phyloP scores from a whole-genome alignment of 108 stramenopile genomes.

The Skeletonema menzelii region DNA sequence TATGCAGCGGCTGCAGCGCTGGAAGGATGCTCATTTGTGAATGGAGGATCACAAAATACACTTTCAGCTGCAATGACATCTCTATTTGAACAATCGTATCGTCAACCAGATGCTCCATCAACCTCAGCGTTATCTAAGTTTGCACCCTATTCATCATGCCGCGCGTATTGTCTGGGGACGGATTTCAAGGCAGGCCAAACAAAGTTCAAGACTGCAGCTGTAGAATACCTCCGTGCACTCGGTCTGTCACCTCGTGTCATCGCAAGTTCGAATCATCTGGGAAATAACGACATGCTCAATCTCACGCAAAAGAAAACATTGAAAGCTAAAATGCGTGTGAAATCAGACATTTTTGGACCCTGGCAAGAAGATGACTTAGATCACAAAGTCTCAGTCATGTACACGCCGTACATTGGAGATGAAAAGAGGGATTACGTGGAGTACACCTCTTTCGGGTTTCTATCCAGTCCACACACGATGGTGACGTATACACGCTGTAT shows the following conservation, averaged over 20 bases:
- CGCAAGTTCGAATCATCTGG: constrained; percentile 87
- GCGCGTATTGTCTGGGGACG: constrained; percentile 75
- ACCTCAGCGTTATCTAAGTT: constrained; percentile 30
- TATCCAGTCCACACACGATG: constrained; percentile 81
- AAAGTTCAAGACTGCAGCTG: constrained; percentile 86
- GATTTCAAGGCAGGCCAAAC: constrained; percentile 91
- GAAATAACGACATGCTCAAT: constrained; percentile 92
- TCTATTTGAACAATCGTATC: constrained; percentile 56
- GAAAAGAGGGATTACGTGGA: constrained; percentile 90
- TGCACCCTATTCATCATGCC: constrained; percentile 36
- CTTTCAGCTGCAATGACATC: constrained; percentile 56
- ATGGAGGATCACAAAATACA: constrained; percentile 87
- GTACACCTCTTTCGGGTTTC: constrained; percentile 80
- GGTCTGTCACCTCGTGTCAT: constrained; percentile 78
- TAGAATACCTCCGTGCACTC: constrained; percentile 79
- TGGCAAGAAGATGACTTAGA: constrained; percentile 80
- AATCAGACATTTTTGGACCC: constrained; percentile 75
- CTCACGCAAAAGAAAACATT: constrained; percentile 64
- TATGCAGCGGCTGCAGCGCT: constrained; percentile 81
- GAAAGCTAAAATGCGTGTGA: constrained; percentile 83
- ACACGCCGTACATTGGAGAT: constrained; percentile 83
- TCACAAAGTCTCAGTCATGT: constrained; percentile 84
- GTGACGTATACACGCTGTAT: constrained; percentile 87
- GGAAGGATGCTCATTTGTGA: constrained; percentile 88
- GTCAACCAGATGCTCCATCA: constrained; percentile 18